These are phyloP conservation scores for Tillandsia fasciculata DNA, from an alignment of 176 grass and related monocot genomes.

Conservation along the genomic window DNA sequence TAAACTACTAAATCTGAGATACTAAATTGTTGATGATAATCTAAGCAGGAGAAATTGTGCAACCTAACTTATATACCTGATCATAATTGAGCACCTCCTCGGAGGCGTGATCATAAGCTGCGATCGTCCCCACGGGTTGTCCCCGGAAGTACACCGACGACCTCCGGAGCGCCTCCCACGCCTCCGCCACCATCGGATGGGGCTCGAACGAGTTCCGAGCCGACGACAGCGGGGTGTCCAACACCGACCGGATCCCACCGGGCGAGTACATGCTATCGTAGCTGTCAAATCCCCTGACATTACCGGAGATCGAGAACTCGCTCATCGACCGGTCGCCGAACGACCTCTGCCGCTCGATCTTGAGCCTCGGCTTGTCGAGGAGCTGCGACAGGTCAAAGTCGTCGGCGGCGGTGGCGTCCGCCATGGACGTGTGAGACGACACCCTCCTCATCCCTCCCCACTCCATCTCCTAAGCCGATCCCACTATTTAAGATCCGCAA, in stretches of 20 bases:
- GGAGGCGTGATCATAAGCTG: constrained; percentile 69
- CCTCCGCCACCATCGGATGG: constrained; percentile 63
- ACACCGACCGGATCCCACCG: constrained; percentile 35
- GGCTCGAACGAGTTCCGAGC: constrained; percentile 66
- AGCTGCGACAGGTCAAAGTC: constrained; percentile 69
- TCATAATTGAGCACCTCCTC: constrained; percentile 86
- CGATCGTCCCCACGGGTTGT: constrained; percentile 76
- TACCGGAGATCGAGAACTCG: constrained; percentile 42
- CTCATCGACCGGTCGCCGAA: constrained; percentile 69
- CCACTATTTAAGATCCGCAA: constrained; percentile 3
- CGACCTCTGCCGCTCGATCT: constrained; percentile 75
- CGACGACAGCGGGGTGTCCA: constrained; percentile 54
- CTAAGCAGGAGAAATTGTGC: too few relatives aligned
- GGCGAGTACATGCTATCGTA: constrained; percentile 71
- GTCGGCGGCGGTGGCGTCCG: constrained; percentile 52
- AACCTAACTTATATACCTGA: constrained; percentile 37
- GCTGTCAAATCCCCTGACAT: constrained; percentile 21
- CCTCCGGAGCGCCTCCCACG: constrained; percentile 70
- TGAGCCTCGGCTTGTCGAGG: constrained; percentile 58
- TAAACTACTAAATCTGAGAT: too few relatives aligned
- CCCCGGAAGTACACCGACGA: constrained; percentile 61
- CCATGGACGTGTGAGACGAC: constrained; percentile 46
- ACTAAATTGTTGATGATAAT: too few relatives aligned
- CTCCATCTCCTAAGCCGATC: neutral
- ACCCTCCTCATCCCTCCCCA: constrained; percentile 33